Evolutionary conservation across 805 yeast genomes (phyloP), one percentile per base, ranked within the genome.

Genomic region (Diddensiella transvaalensis): DNA sequence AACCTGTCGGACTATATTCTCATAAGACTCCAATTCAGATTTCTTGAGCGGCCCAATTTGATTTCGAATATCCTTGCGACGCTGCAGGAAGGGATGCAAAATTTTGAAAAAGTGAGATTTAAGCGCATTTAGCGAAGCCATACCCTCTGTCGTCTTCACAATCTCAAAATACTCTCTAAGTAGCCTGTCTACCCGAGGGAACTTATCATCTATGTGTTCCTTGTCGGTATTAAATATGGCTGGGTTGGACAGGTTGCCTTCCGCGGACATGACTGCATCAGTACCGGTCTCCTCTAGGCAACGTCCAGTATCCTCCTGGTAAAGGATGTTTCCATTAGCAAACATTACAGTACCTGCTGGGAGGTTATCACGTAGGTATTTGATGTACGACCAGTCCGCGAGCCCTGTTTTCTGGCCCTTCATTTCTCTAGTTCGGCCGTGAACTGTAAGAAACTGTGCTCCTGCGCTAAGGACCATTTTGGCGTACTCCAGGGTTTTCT

Each of bases 241-340:
- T 0, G 99, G 99, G 60, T 93, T 93, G 68, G 83, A 86, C 30
- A 93, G 70, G 61, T 89, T 89, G 0, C 96, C 96, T 66, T 93
- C 99, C 1, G 99, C 99, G 37, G 95, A 83, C 99, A 93, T 93
- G 15, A 93, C 93, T 0, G 89, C 96, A 67, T 93, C 97, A 54
- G 93, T 85, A 0, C 69, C 70, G 3, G 87, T 79, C 5, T 70
- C 75, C 1, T 73, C 74, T 39, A 80, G 63, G 63, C 96, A 85
- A 52, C 93, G 74, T 1, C 74, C 73, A 21, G 91, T 71, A 63
- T 93, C 98, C 38, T 83, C 85, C 0, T 95, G 87, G 60, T 93
- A 93, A 40, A 93, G 68, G n/a, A 93, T 79, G 66, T 93, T 93
- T 3, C 99, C 99, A 64, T 93, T 93, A 38, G 96, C 87, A 60